phyloP scores from a whole-genome alignment of 371 early-diverging fungal species.

The Rhizopus sp. region DNA sequence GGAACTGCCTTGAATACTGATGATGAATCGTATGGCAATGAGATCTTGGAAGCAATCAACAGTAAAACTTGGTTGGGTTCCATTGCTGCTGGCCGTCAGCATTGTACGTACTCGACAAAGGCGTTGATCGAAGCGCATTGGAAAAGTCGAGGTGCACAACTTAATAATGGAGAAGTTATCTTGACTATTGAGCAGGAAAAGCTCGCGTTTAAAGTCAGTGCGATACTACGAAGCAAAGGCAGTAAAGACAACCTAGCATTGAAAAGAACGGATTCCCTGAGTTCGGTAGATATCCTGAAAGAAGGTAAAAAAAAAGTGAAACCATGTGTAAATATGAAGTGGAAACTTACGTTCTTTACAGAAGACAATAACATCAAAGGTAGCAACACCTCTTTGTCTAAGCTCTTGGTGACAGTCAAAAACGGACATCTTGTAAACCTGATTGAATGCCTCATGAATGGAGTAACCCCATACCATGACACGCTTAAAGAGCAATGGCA shows the following conservation, averaged over 20 bases:
- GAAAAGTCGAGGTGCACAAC: conserved; percentile 19
- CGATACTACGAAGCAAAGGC: conserved; percentile 13
- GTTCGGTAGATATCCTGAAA: conserved; percentile 14
- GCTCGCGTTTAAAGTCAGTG: conserved; percentile 32
- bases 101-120: conserved; percentile 32
- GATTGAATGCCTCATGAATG: conserved; percentile 55
- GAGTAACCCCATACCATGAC: conserved; percentile 44
- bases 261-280: conserved; percentile 7
- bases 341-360: not conserved
- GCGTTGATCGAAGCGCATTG: conserved; percentile 28
- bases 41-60: conserved; percentile 17
- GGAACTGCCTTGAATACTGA: conserved; percentile 2
- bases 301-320: conserved; percentile 7
- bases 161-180: conserved; percentile 21
- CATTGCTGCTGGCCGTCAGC: conserved; percentile 27
- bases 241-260: not conserved
- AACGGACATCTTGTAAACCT: conserved; percentile 56
- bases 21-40: conserved; percentile 2
- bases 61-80: conserved; percentile 44
- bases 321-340: not conserved
- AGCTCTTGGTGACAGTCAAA: conserved; percentile 44
- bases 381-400: not conserved
- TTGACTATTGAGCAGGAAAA: conserved; percentile 22
- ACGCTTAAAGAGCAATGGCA: conserved; percentile 50
- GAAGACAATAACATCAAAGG: not conserved